phyloP scores from a whole-genome alignment of 2,329 filamentous ascomycete genomes.

The Colletotrichum eremochloae region DNA sequence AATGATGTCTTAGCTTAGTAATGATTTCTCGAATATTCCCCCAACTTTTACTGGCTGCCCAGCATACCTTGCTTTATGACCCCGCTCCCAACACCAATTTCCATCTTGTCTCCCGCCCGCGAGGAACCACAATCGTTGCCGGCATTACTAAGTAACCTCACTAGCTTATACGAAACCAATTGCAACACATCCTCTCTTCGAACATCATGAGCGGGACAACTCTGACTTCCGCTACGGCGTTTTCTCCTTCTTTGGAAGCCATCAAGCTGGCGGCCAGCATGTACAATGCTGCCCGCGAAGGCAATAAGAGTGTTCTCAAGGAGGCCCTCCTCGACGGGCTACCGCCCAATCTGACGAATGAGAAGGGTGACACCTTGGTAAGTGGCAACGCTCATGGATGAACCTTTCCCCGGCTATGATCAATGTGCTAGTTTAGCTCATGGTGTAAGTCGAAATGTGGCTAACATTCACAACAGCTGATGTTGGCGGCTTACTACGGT shows the following conservation, averaged over 20 bases:
- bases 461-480: conserved; percentile 61
- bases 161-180: neutral
- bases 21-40: conserved; percentile 39
- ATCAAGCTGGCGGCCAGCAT: conserved; percentile 75
- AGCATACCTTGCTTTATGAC: conserved; percentile 7
- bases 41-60: conserved; percentile 15
- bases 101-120: conserved; percentile 4
- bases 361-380: conserved; percentile 78
- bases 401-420: neutral
- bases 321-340: conserved; percentile 75
- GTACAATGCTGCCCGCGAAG: conserved; percentile 75
- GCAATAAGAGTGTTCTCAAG: conserved; percentile 68
- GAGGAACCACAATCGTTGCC: conserved; percentile 9
- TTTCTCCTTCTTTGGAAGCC: conserved; percentile 69
- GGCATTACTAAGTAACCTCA: conserved; percentile 15
- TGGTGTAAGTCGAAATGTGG: neutral
- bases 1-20: conserved; percentile 30
- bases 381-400: conserved; percentile 45
- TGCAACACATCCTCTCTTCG: neutral
- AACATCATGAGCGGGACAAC: conserved; percentile 32
- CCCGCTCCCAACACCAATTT: neutral
- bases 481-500: conserved; percentile 80
- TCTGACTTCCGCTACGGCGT: conserved; percentile 39
- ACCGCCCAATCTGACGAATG: conserved; percentile 78
- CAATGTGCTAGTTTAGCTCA: neutral